A percentile compares a stretch with the other conserved stretches of the same genome.
These are phyloP conservation scores for Gnaphalium uliginosum DNA, from an alignment of 129 eudicot genomes.

Conservation along the genomic window DNA sequence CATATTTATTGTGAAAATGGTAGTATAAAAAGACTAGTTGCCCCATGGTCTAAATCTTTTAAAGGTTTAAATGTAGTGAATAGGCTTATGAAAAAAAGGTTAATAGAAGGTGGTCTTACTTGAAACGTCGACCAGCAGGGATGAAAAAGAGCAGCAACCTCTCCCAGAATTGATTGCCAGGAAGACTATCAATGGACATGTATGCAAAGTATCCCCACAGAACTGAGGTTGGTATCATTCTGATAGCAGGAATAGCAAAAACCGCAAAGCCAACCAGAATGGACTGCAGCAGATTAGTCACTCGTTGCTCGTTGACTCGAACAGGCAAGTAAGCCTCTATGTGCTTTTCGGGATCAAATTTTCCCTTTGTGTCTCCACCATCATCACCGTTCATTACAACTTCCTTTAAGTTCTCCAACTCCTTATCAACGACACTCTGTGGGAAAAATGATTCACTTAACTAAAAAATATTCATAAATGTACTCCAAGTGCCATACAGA, in stretches of 20 bases:
- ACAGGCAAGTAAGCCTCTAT: conserved; percentile 72
- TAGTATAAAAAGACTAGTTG: no score
- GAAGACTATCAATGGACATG: conserved; percentile 79
- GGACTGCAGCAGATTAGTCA: conserved; percentile 69
- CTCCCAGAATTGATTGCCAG: conserved; percentile 85
- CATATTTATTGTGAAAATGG: no score
- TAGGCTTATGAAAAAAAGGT: not conserved
- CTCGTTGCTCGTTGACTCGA: conserved; percentile 73
- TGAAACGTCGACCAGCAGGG: conserved; percentile 60
- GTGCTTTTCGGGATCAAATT: conserved; percentile 63
- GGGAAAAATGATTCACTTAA: conserved; percentile 10
- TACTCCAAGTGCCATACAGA: not conserved
- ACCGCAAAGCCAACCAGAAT: conserved; percentile 55
- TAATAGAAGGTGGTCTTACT: conserved; percentile 34
- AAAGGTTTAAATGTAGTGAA: not conserved
- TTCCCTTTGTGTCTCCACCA: conserved; percentile 41
- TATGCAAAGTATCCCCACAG: conserved; percentile 80
- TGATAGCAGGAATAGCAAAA: conserved; percentile 60
- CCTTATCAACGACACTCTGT: conserved; percentile 52
- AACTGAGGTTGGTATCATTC: conserved; percentile 67
- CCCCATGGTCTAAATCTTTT: no score
- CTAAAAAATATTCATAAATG: conserved; percentile 2
- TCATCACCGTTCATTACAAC: conserved; percentile 58
- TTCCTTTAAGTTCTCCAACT: conserved; percentile 54
- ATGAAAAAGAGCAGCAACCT: conserved; percentile 61